A percentile compares a stretch with the other conserved stretches of the same genome.
These are phyloP conservation scores for Primulina eburnea DNA, from an alignment of 257 asterid genomes.

Conservation along the genomic window DNA sequence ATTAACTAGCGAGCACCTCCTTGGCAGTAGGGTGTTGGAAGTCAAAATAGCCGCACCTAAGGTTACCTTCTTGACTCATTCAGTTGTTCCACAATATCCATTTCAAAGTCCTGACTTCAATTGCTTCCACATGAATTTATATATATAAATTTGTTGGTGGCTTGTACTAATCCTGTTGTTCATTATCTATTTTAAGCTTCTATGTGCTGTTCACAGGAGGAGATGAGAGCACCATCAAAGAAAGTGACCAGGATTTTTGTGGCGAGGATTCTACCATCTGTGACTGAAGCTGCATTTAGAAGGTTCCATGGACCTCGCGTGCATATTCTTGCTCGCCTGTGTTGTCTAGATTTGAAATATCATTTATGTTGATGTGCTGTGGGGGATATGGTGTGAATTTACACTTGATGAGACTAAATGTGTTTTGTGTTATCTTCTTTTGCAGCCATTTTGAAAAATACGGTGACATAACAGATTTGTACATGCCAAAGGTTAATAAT, in stretches of 20 bases:
- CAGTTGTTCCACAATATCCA: neutral
- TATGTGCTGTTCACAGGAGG: conserved; percentile 55
- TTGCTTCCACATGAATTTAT: neutral
- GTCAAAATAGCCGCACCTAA: conserved; percentile 97
- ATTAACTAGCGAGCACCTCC: conserved; percentile 70
- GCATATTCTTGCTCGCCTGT: neutral
- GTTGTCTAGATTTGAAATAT: neutral
- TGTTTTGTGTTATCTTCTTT: neutral
- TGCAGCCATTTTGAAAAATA: conserved; percentile 92
- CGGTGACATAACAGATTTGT: conserved; percentile 79
- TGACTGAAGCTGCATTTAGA: conserved; percentile 38
- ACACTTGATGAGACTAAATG: neutral
- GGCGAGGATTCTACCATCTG: conserved; percentile 87
- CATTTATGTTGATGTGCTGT: neutral
- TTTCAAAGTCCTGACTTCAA: neutral
- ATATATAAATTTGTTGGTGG: neutral
- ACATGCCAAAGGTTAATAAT: conserved; percentile 76
- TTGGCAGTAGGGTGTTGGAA: conserved; percentile 86
- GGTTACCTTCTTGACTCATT: conserved; percentile 41
- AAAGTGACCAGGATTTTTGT: conserved; percentile 93
- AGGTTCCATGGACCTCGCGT: conserved; percentile 42
- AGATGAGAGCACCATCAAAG: conserved; percentile 89
- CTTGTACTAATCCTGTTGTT: neutral
- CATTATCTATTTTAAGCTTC: conserved; percentile 1
- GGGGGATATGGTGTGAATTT: neutral